Base-by-base conservation (phyloP, 352 stramenopile species). In the Phytopythium oedochilum region DNA sequence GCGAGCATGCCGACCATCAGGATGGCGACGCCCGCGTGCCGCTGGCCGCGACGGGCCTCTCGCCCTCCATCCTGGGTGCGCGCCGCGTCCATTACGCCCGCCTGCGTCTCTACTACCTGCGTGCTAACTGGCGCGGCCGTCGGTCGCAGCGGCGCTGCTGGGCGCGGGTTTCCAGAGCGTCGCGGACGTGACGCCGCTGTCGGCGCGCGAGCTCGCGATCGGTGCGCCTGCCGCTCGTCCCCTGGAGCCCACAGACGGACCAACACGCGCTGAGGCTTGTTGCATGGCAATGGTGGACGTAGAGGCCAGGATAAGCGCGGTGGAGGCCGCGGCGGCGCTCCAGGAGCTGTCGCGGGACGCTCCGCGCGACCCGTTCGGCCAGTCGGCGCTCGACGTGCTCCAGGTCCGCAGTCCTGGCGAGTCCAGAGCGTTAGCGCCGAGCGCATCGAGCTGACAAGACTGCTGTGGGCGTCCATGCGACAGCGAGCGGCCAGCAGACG, bases 141-240 rank as follows among this genome's bases (percentile, higher is more conserved):
- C 43, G 36, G 22, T 23, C 28, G 8, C 8, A 91, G 81, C 61
- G 22, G 64, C 70, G 49, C 73, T 91, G 31, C 71, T 87, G 26
- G 70, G 79, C 18, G 71, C 76, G 5, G 81, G 81, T 3, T 87
- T 92, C 38, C 73, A 79, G 18, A 83, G 82, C 53, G 68, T 70
- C 47, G 60, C 64, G 11, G 81, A 92, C 35, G 40, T 92, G 0
- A n/a, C 52, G 2, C 71, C 70, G 7, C 29, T 89, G 17, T 76
- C 70, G 9, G 71, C 73, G 9, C 61, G 81, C n/a, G 72, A 87
- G 55, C 64, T 92, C 29, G 66, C 75, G 2, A 82, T 72, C 23
- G 81, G 81, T 88, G 47, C 18, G 39, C 43, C 28, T 36, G 6
- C 2, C 17, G 18, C 6, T 14, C 4, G n/a, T n/a, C n/a, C n/a